Percentiles rank a stretch among this genome's conserved stretches.
Evolutionary conservation across 805 yeast species (phyloP).

Genomic region (Yamadazyma nakazawae): DNA sequence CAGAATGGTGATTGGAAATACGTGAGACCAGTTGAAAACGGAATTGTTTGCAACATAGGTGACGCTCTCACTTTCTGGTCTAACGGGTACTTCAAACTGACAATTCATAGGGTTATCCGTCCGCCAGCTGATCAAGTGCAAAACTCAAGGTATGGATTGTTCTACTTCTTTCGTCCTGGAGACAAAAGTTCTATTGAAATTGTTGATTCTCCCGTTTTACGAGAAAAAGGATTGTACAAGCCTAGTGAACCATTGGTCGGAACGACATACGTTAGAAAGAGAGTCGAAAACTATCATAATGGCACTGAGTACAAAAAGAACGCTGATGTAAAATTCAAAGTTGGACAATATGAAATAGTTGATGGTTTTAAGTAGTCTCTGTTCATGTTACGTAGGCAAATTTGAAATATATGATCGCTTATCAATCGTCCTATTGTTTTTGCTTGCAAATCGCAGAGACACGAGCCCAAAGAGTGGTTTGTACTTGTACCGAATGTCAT

Average conservation of each 20-base stretch:
- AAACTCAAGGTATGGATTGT: constrained; percentile 31
- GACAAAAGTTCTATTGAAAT: constrained; percentile 25
- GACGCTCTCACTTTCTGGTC: constrained; percentile 34
- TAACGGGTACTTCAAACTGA: constrained; percentile 34
- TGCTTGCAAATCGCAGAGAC: too few relatives aligned
- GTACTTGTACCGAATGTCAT: too few relatives aligned
- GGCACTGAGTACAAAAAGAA: constrained; percentile 19
- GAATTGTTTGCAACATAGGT: constrained; percentile 34
- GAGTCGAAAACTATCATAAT: constrained; percentile 29
- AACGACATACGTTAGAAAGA: constrained; percentile 26
- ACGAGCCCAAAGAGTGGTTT: too few relatives aligned
- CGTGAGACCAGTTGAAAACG: constrained; percentile 29
- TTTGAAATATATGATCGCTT: background rate
- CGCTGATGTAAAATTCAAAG: constrained; percentile 23
- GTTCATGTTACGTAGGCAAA: background rate
- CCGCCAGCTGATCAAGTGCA: constrained; percentile 33
- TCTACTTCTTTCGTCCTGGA: constrained; percentile 35
- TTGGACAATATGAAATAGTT: constrained; percentile 25
- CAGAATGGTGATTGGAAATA: constrained; percentile 31
- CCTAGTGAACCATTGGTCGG: constrained; percentile 23
- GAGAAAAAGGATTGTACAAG: constrained; percentile 26
- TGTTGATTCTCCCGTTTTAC: constrained; percentile 31
- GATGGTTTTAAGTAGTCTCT: constrained; percentile 24
- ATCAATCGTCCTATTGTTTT: too few relatives aligned
- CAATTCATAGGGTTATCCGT: constrained; percentile 32